phyloP scores from a whole-genome alignment of 1,284 basidiomycete species.

The Exobasidium rhododendri region DNA sequence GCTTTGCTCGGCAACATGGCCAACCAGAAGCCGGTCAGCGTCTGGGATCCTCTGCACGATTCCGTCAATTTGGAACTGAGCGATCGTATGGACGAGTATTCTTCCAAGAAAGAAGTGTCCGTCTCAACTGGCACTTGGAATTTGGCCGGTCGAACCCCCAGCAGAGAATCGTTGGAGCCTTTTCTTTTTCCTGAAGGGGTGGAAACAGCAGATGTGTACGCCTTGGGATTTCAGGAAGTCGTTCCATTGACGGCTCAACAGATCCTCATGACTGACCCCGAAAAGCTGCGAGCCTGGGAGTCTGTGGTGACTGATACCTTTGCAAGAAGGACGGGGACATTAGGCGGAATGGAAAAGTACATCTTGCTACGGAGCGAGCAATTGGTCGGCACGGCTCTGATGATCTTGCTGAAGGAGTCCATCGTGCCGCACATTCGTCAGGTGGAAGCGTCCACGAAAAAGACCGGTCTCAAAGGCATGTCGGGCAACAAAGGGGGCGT shows the following conservation, averaged over 20 bases:
- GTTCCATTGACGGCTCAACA: conserved; percentile 95
- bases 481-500: conserved; percentile 89
- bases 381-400: conserved; percentile 88
- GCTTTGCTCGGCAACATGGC: conserved; percentile 90
- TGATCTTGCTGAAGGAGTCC: conserved; percentile 76
- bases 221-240: conserved; percentile 85
- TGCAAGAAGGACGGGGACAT: conserved; percentile 65
- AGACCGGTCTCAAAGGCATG: conserved; percentile 95
- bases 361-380: conserved; percentile 87
- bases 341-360: conserved; percentile 61
- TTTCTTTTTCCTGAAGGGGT: conserved; percentile 75
- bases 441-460: conserved; percentile 86
- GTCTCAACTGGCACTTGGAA: conserved; percentile 94
- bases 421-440: conserved; percentile 76
- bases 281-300: conserved; percentile 76
- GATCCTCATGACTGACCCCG: conserved; percentile 86
- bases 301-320: conserved; percentile 74
- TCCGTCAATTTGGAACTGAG: conserved; percentile 64
- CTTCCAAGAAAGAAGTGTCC: conserved; percentile 68
- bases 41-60: conserved; percentile 92
- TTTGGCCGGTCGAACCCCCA: conserved; percentile 78
- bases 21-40: conserved; percentile 78
- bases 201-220: conserved; percentile 54
- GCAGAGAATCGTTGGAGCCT: conserved; percentile 70
- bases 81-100: conserved; percentile 73